Conservation (phyloP, 306 rosid genomes). For the Quercus variabilis region DNA sequence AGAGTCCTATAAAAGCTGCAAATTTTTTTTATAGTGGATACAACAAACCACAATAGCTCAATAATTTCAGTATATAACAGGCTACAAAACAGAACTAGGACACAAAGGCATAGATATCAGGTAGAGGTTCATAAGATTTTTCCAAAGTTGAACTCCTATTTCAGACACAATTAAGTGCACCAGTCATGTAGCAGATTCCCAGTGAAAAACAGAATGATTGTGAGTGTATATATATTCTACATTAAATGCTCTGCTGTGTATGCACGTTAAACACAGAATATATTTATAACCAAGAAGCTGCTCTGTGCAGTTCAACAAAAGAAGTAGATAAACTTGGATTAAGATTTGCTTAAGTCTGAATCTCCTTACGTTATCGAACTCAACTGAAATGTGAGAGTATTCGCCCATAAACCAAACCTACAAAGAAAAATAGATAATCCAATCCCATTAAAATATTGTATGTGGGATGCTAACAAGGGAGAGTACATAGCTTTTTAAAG, state of each 20-base stretch:
- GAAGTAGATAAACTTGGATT: constrained; percentile 10
- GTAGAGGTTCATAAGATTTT: not conserved
- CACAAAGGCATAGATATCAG: not conserved
- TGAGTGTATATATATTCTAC: not conserved
- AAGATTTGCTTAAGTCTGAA: constrained; percentile 19
- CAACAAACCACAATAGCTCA: not conserved
- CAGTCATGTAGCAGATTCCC: not conserved
- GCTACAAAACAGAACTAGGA: not conserved
- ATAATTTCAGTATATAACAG: not conserved
- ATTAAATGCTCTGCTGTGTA: not conserved
- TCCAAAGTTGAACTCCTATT: not conserved
- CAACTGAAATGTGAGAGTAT: constrained; percentile 76
- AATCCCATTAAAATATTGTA: constrained; percentile 3
- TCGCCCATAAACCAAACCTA: constrained; percentile 96
- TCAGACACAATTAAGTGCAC: not conserved
- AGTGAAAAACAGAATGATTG: not conserved
- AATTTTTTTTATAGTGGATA: not conserved
- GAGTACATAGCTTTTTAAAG: not conserved
- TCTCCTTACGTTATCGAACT: constrained; percentile 79
- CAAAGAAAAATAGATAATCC: constrained; percentile 32
- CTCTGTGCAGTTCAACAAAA: not conserved
- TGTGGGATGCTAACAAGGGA: not conserved
- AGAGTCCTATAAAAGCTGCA: not conserved
- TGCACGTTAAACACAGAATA: not conserved
- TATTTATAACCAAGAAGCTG: not conserved